Evolutionary conservation across 23 red algal species (phyloP), one percentile per base, ranked within the genome.

Genomic region (Chondrus crispus): DNA sequence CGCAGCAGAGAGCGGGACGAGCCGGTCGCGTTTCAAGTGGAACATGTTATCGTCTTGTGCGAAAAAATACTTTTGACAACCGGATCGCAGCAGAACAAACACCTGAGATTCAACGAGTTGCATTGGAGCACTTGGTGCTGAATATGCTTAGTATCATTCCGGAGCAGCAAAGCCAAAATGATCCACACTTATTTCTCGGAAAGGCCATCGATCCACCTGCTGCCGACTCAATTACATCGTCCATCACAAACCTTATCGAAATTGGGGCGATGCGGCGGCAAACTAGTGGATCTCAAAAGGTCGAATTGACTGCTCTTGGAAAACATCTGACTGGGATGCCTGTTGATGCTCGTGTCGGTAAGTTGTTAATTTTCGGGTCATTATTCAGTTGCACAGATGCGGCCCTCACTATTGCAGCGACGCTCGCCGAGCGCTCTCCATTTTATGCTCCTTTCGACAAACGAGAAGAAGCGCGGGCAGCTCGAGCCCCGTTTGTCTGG

Each of bases 1-100:
- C 97, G 30, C 78, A 84, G 44, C 97, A 99, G 82, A 76, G 97
- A 22, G 93, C 97, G 3, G 97, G 97, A 18, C 94, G 97, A 35
- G 97, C 97, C 28, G 97, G 97, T 32, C 92, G 97, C 2, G 89
- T 93, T n/a, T 87, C 81, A 43, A 62, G 77, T 70, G 97, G 97
- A 10, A 72, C 73, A 53, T 96, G 93, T 22, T 96, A 90, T 42
- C 83, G 94, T 37, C 72, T 98, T 20, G 85, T 95, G 28, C 76
- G 76, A 71, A 80, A 79, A 71, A 46, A 51, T 39, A 94, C 90
- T 7, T 97, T 97, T 71, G 74, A 95, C 43, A 69, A 84, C 69
- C 51, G 54, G 18, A 48, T 96, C 37, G 63, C 53, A 36, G 81
- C 81, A 19, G 57, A 91, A 22, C 79, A 76, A 54, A 74, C 55